Conservation (phyloP, 257 asterid genomes). For the Echites panduratus region DNA sequence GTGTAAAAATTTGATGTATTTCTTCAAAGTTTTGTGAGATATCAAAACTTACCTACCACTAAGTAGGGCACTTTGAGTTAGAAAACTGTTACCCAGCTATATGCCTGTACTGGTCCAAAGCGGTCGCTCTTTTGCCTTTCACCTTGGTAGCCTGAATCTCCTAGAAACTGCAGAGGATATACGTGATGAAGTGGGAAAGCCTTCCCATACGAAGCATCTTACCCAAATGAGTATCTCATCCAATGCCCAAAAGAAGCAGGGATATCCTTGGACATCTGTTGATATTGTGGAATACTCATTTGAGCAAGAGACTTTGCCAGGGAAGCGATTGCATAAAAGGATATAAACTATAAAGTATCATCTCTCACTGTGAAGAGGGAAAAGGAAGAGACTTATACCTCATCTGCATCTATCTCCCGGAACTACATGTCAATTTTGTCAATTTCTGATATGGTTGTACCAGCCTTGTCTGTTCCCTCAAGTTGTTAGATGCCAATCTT, state of each 20-base stretch:
- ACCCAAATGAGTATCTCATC: conserved; percentile 22
- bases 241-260: neutral
- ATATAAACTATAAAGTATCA: neutral
- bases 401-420: conserved; percentile 10
- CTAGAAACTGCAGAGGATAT: neutral
- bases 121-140: neutral
- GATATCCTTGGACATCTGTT: neutral
- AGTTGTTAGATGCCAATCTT: conserved; percentile 1
- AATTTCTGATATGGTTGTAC: conserved; percentile 19
- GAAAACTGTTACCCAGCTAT: neutral
- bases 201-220: conserved; percentile 23
- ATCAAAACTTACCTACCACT: neutral
- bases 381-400: neutral
- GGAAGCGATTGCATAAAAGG: conserved; percentile 15
- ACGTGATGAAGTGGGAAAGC: conserved; percentile 6
- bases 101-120: neutral
- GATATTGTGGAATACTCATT: conserved; percentile 31
- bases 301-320: conserved; percentile 24
- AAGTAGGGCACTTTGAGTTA: neutral
- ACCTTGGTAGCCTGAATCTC: neutral
- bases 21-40: neutral
- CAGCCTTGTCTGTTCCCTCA: conserved; percentile 8
- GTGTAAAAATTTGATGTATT: neutral
- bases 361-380: neutral
- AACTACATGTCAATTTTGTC: conserved; percentile 4